These are phyloP conservation scores for Prunus mongolica DNA, from an alignment of 306 rosid species.

Conservation along the genomic window DNA sequence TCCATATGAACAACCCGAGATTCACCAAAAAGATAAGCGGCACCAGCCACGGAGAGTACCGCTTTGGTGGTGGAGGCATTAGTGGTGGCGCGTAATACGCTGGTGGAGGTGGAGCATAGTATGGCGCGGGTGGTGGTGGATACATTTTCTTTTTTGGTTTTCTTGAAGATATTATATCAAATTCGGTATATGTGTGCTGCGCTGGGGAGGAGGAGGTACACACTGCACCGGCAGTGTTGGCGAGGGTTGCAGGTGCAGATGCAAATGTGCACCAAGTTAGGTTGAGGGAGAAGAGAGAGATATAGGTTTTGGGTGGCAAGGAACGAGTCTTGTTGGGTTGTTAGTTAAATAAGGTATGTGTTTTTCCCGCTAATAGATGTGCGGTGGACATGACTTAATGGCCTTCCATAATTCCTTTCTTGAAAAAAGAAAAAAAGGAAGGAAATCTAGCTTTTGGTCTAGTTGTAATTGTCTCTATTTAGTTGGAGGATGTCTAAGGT, in stretches of 20 bases:
- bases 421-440: too few species aligned
- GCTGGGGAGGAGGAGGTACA: conserved; percentile 20
- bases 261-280: conserved; percentile 12
- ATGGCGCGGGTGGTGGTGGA: neutral
- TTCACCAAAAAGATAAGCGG: conserved; percentile 58
- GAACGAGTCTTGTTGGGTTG: conserved; percentile 23
- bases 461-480: too few species aligned
- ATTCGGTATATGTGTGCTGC: conserved; percentile 26
- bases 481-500: too few species aligned
- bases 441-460: too few species aligned
- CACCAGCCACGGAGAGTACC: conserved; percentile 66
- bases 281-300: conserved; percentile 14
- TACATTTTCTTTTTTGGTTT: neutral
- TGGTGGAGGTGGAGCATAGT: conserved; percentile 34
- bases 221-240: conserved; percentile 2
- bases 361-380: conserved; percentile 37
- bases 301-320: conserved; percentile 27
- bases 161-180: neutral
- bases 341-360: conserved; percentile 44
- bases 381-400: neutral
- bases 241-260: conserved; percentile 6
- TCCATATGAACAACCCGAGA: conserved; percentile 46
- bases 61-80: conserved; percentile 11
- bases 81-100: conserved; percentile 31
- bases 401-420: neutral